Evolutionary conservation across 306 rosid species (phyloP), one percentile per base, ranked within the genome.

Genomic region (Clitoria ternatea): DNA sequence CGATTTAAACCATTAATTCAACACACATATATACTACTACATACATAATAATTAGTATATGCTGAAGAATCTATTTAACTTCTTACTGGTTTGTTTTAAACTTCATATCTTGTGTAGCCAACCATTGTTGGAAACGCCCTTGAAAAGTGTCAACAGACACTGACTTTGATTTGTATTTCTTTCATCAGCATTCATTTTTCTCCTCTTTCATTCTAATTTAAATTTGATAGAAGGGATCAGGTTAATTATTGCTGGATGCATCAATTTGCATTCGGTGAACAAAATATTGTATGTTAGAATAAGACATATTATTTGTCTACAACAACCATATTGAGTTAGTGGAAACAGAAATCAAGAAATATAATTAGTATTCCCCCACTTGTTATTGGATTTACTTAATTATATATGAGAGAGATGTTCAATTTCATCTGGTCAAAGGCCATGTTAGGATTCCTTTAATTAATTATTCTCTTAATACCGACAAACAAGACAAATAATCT

Each of bases 341-440:
- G 54, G 69, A 61, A 52, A 72, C 79, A 62, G 18, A 14, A 64
- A 63, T 32, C 45, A 72, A 66, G 47, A 54, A 73, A 73, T 62
- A 69, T 73, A 36, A 68, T 72, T 66, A 66, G 63, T 72, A 65
- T 68, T 67, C 2, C 15, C 22, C 74, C 82, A 77, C 80, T 77
- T 77, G 81, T 60, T 56, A 77, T 54, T 52, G 77, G 75, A 65
- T 50, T 29, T 76, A 48, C 61, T 59, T 26, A 69, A 73, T 54
- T 62, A 72, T 68, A 72, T 68, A 68, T 15, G 55, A 70, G 72
- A 56, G 72, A 70, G 70, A 49, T 26, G 73, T 7, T 73, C 63
- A 53, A 48, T 48, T 69, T 45, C 57, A 53, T 24, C 64, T 7
- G 78, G 84, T 70, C 84, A 81, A 77, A 69, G 40, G 80, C 80